These are phyloP conservation scores for Aureobasidium sp. DNA, from an alignment of 2,329 filamentous ascomycete genomes.

Conservation along the genomic window DNA sequence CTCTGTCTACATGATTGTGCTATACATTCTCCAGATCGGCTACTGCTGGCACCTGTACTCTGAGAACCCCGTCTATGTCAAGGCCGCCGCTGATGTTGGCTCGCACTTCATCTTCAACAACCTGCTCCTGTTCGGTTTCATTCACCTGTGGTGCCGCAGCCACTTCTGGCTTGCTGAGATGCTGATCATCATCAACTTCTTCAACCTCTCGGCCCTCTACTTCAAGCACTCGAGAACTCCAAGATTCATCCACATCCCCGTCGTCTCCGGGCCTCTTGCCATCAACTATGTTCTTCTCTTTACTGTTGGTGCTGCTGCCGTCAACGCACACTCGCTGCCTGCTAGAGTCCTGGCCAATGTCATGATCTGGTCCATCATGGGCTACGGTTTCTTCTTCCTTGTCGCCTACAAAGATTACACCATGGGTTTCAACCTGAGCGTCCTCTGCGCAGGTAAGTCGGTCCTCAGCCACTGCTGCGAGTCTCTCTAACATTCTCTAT, in stretches of 20 bases:
- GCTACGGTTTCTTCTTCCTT: constrained; percentile 71
- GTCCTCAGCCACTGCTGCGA: background rate
- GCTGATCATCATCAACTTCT: constrained; percentile 70
- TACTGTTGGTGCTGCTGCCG: constrained; percentile 80
- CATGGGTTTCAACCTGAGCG: constrained; percentile 71
- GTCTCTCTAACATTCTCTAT: background rate
- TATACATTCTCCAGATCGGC: constrained; percentile 67
- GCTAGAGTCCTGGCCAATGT: constrained; percentile 79
- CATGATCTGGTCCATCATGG: constrained; percentile 77
- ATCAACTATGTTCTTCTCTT: constrained; percentile 84
- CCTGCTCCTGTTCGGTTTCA: constrained; percentile 71
- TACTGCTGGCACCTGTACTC: constrained; percentile 75
- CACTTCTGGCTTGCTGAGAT: constrained; percentile 71
- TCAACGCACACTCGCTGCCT: constrained; percentile 59
- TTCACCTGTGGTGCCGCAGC: constrained; percentile 73
- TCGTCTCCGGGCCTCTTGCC: constrained; percentile 69
- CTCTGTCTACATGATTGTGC: constrained; percentile 69
- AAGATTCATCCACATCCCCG: constrained; percentile 67
- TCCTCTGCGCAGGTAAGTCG: constrained; percentile 60
- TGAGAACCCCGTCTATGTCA: constrained; percentile 53
- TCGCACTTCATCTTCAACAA: constrained; percentile 83
- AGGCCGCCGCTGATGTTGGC: constrained; percentile 68
- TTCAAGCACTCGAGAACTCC: constrained; percentile 60
- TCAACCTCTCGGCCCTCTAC: constrained; percentile 73
- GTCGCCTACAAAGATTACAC: constrained; percentile 65